Percentiles rank a stretch among this genome's conserved stretches.
Evolutionary conservation across 805 yeast species (phyloP).

Genomic region (Candida pini): DNA sequence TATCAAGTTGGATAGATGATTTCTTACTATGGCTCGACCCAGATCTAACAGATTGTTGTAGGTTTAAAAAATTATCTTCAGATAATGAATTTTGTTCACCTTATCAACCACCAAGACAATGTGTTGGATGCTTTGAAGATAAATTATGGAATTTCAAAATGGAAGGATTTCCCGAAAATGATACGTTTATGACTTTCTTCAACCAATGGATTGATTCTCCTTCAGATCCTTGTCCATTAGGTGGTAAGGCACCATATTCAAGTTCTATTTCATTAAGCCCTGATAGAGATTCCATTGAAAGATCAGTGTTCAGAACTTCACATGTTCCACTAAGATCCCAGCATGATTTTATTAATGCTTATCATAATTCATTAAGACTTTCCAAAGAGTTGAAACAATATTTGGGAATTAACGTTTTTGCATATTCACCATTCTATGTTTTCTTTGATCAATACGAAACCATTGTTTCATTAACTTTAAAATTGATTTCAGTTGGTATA

Average conservation of each 20-base stretch:
- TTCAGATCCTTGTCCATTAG: slow-evolving; percentile 89
- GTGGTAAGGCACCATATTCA: slow-evolving; percentile 91
- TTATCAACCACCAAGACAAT: slow-evolving; percentile 59
- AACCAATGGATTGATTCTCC: slow-evolving; percentile 75
- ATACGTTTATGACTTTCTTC: slow-evolving; percentile 63
- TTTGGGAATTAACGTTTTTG: slow-evolving; percentile 54
- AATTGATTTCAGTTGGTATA: slow-evolving; percentile 48
- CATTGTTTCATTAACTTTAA: slow-evolving; percentile 53
- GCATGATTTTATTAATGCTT: slow-evolving; percentile 75
- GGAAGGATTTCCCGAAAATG: slow-evolving; percentile 78
- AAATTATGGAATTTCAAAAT: slow-evolving; percentile 65
- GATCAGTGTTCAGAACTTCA: slow-evolving; percentile 73
- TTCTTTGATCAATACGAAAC: slow-evolving; percentile 84
- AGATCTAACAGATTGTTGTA: slow-evolving; percentile 77
- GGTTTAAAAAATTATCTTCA: slow-evolving; percentile 47
- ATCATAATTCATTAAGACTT: slow-evolving; percentile 63
- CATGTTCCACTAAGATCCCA: slow-evolving; percentile 81
- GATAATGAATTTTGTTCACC: slow-evolving; percentile 60
- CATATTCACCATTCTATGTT: slow-evolving; percentile 89
- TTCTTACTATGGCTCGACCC: slow-evolving; percentile 86
- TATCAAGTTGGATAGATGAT: slow-evolving; percentile 92
- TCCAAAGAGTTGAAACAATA: slow-evolving; percentile 47
- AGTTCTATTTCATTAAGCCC: slow-evolving; percentile 44
- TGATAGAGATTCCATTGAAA: slow-evolving; percentile 33
- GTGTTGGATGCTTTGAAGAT: slow-evolving; percentile 65